A percentile compares a stretch with the other conserved stretches of the same genome.
These are phyloP conservation scores for Zygnema circumcarinatum DNA, from an alignment of 139 green algal species.

Conservation along the genomic window DNA sequence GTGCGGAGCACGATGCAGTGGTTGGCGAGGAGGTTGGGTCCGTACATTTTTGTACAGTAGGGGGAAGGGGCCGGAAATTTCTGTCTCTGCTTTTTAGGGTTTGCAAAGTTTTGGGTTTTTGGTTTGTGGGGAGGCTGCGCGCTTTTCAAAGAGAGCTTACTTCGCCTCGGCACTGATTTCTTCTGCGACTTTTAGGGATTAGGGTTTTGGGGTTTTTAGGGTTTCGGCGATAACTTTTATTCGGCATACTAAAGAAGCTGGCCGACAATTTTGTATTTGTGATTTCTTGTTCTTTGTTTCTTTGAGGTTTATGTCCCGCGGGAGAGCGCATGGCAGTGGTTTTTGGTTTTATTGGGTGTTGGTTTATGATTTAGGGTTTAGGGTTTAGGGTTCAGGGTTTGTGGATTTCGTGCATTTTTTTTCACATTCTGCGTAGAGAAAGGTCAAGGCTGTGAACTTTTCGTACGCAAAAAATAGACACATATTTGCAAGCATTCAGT, in stretches of 20 bases:
- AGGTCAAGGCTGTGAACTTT: neutral
- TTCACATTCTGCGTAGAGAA: neutral
- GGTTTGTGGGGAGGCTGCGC: no score
- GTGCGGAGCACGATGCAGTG: no score
- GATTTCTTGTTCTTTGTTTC: neutral
- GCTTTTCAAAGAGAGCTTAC: no score
- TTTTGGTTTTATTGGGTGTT: neutral
- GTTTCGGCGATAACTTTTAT: neutral
- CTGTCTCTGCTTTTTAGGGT: neutral
- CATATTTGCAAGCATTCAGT: no score
- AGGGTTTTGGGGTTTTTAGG: no score
- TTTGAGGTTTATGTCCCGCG: neutral
- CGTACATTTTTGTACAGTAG: no score
- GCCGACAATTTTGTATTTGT: neutral
- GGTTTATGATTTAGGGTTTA: neutral
- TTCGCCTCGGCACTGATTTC: no score
- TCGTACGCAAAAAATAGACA: neutral
- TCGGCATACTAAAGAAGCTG: no score
- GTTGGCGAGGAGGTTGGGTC: no score
- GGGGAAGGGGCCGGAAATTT: no score
- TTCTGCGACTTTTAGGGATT: no score
- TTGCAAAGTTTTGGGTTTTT: neutral
- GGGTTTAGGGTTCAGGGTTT: neutral
- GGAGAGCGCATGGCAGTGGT: neutral
- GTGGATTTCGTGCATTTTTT: neutral